Evolutionary conservation across 352 stramenopile genomes (phyloP), one percentile per base, ranked within the genome.

Genomic region (Globisporangium cylindrosporum): DNA sequence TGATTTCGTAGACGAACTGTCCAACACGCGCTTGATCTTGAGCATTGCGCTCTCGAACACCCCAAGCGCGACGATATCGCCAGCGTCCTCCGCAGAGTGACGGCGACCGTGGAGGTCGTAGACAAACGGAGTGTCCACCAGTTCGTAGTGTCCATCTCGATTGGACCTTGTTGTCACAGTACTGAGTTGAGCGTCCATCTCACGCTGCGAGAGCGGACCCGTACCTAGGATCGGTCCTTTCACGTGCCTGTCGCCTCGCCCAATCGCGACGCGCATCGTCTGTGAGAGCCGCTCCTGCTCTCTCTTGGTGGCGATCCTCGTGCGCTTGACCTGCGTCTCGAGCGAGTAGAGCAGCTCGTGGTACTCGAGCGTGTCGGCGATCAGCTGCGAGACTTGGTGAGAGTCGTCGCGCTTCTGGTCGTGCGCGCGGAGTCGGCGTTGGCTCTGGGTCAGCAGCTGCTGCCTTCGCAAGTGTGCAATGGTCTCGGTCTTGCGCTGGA

Each of bases 71-170:
- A 64, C 65, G n/a, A 91, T 48, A 10, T 72, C 58, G 0, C 49
- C 69, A 6, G 78, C 72, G 27, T 82, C 65, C 0, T 63, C 53
- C 15, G 74, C 68, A 41, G 65, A 67, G 46, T 81, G 82, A 3
- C 79, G 80, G 1, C 81, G 75, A 2, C 84, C 84, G 12, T 93
- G 79, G 8, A 89, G 78, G 69, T 92, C 84, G 62, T 90, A 92
- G 49, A 91, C 76, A 53, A 67, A 70, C 12, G 36, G 36, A 36
- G 32, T 18, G 24, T 64, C 43, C 6, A 22, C 24, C 14, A 15
- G 2, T 1, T 46, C 38, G 2, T 61, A 22, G 34, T 53, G 25
- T 8, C 60, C 60, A 46, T 29, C 38, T 57, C 46, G 27, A n/a
- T 1, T 53, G 20, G 41, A 55, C 29, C 12, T 48, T 63, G 41